Evolutionary conservation across 805 yeast genomes (phyloP).

Genomic region (Barnettozyma sucrosica): DNA sequence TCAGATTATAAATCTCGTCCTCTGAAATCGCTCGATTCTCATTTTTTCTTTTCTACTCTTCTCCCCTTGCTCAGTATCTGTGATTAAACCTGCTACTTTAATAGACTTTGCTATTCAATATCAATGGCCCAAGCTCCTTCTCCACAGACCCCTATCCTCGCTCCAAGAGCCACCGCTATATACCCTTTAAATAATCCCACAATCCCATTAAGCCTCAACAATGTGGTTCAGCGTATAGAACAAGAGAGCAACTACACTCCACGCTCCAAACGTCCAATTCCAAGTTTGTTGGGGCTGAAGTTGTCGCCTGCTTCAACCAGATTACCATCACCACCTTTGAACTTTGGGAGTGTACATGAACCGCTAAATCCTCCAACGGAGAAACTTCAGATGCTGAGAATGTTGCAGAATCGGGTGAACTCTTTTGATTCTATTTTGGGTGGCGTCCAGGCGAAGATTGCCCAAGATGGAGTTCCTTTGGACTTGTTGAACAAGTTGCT

Average conservation of each 20-base stretch:
- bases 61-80: not conserved
- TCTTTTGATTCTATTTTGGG: not conserved
- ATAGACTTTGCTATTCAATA: not conserved
- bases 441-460: not conserved
- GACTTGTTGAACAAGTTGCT: not conserved
- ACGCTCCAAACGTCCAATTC: not conserved
- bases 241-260: not conserved
- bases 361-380: not conserved
- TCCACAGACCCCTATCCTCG: not conserved
- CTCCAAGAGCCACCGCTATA: not conserved
- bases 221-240: not conserved
- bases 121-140: not conserved
- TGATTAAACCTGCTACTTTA: not conserved
- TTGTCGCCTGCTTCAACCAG: not conserved
- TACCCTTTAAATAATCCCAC: not conserved
- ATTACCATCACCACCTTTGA: not conserved
- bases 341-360: not conserved
- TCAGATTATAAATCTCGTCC: not conserved
- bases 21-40: not conserved
- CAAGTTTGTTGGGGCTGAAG: not conserved
- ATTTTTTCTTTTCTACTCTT: not conserved
- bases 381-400: not conserved
- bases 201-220: not conserved
- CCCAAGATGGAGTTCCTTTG: not conserved
- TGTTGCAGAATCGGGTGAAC: not conserved